These are phyloP conservation scores for Papiliotrema nemorosa DNA, from an alignment of 1,284 basidiomycete genomes.

Conservation along the genomic window DNA sequence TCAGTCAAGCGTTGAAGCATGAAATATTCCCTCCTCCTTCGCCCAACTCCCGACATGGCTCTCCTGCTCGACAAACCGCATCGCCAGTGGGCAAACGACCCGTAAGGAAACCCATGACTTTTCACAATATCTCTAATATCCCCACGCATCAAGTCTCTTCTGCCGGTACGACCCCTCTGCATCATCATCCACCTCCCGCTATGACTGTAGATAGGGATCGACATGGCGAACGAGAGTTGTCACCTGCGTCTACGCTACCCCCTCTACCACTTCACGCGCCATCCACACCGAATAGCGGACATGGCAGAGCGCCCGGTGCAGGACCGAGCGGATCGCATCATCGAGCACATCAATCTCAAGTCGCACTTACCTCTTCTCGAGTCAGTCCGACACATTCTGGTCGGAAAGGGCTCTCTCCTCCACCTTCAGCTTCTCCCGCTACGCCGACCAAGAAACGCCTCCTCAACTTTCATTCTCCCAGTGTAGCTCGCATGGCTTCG, in stretches of 20 bases:
- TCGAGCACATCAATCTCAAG: slow-evolving; percentile 43
- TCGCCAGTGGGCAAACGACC: slow-evolving; percentile 22
- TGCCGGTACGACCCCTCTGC: slow-evolving; percentile 41
- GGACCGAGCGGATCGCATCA: slow-evolving; percentile 40
- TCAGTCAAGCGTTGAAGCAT: slow-evolving; percentile 53
- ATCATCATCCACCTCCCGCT: slow-evolving; percentile 44
- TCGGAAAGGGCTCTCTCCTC: slow-evolving; percentile 38
- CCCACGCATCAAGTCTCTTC: slow-evolving; percentile 28
- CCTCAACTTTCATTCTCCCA: slow-evolving; percentile 52
- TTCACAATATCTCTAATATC: slow-evolving; percentile 31
- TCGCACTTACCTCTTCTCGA: slow-evolving; percentile 33
- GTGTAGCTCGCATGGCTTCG: slow-evolving; percentile 29
- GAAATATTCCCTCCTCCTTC: slow-evolving; percentile 52
- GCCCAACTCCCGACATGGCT: slow-evolving; percentile 1
- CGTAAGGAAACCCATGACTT: slow-evolving; percentile 32
- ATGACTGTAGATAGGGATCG: slow-evolving; percentile 22
- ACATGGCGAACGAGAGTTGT: slow-evolving; percentile 31
- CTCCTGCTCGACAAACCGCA: slow-evolving; percentile 12
- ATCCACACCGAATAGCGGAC: slow-evolving; percentile 40
- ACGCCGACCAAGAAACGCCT: slow-evolving; percentile 52
- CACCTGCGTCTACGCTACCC: slow-evolving; percentile 42
- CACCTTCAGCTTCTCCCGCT: slow-evolving; percentile 40
- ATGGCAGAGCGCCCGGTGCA: slow-evolving; percentile 39
- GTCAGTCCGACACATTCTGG: slow-evolving; percentile 23
- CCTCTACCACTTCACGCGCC: slow-evolving; percentile 44